Conservation (phyloP, 352 stramenopile genomes). For the Blastocystis sp. region DNA sequence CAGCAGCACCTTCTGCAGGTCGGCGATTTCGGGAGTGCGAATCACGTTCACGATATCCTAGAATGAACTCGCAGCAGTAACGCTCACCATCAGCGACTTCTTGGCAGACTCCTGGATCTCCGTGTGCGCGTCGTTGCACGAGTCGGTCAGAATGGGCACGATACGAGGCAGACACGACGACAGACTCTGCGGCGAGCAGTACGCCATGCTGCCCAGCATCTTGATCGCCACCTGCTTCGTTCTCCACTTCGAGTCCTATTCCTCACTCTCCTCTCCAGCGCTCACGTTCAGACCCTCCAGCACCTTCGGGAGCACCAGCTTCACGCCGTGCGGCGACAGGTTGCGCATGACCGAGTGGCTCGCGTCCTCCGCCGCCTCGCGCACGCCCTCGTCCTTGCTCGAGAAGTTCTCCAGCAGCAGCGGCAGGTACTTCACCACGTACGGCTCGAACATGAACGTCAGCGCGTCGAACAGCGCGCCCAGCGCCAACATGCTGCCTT, state of each 20-base stretch:
- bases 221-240: constrained; percentile 98
- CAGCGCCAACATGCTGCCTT: constrained; percentile 94
- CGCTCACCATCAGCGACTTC: constrained; percentile 82
- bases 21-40: constrained; percentile 97
- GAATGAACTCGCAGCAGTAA: too few species aligned
- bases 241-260: constrained; percentile 88
- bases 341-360: constrained; percentile 97
- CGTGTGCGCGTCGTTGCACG: constrained; percentile 95
- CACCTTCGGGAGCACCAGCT: constrained; percentile 95
- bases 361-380: constrained; percentile 90
- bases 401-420: constrained; percentile 96
- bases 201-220: constrained; percentile 93
- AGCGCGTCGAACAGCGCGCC: constrained; percentile 93
- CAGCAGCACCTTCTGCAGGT: constrained; percentile 89
- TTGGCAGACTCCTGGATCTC: constrained; percentile 95
- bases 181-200: constrained; percentile 97
- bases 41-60: constrained; percentile 95
- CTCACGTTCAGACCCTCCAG: constrained; percentile 84
- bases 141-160: constrained; percentile 94
- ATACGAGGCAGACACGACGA: constrained; percentile 95
- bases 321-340: constrained; percentile 96
- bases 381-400: constrained; percentile 92
- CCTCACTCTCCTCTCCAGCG: not conserved
- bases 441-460: constrained; percentile 96
- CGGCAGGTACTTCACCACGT: constrained; percentile 97